These are phyloP conservation scores for Amylocarpus encephaloides DNA, from an alignment of 2,329 filamentous ascomycete genomes.

Conservation along the genomic window DNA sequence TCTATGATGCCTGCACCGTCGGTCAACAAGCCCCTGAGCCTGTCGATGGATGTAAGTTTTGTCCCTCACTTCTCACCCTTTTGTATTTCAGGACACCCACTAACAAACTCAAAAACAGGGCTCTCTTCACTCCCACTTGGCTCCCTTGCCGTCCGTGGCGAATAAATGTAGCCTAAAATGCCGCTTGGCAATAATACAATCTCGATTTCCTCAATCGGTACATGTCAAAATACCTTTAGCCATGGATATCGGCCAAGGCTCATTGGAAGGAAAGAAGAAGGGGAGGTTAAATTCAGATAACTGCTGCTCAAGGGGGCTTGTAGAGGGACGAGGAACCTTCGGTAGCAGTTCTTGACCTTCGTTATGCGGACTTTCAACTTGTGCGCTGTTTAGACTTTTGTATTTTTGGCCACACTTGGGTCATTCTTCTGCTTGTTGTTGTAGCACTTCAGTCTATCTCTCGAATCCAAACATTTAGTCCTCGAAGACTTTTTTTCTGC, in stretches of 20 bases:
- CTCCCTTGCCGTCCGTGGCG: not conserved
- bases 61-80: not conserved
- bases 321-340: not conserved
- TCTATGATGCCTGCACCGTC: conserved; percentile 42
- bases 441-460: conserved; percentile 1
- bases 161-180: conserved; percentile 2
- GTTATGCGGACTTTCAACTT: not conserved
- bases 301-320: conserved; percentile 1
- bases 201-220: not conserved
- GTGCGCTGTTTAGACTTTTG: conserved; percentile 1
- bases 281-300: not conserved
- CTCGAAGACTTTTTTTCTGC: not conserved
- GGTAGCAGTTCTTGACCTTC: not conserved
- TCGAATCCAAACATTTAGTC: not conserved
- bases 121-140: conserved; percentile 11
- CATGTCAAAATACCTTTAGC: not conserved
- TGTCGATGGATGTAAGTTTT: conserved; percentile 43
- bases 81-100: not conserved
- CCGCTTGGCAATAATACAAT: not conserved
- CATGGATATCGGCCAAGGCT: not conserved
- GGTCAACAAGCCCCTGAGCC: conserved; percentile 42
- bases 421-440: not conserved
- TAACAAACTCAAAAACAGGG: conserved; percentile 5
- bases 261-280: not conserved
- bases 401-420: not conserved